Conservation (phyloP, 2,329 filamentous ascomycete genomes). For the Cladophialophora yegresii region DNA sequence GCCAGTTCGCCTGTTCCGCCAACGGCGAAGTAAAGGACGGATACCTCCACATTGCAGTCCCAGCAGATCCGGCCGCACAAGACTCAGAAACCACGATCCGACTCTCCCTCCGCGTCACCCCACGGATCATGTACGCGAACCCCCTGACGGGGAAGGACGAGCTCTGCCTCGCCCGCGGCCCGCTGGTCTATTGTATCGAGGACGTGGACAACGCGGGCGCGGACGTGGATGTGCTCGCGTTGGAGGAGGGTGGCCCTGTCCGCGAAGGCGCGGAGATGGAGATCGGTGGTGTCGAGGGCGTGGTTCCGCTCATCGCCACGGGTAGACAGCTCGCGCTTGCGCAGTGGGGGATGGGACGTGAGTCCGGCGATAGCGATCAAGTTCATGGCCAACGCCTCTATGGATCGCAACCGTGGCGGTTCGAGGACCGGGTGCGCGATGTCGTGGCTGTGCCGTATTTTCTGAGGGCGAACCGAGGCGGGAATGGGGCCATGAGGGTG, state of each 20-base stretch:
- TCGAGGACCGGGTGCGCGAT: background rate
- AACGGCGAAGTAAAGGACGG: background rate
- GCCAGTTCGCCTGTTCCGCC: background rate
- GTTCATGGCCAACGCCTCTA: background rate
- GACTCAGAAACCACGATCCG: background rate
- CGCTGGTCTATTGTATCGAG: conserved; percentile 37
- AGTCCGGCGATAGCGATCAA: background rate
- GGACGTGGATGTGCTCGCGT: background rate
- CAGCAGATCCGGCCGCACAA: no score
- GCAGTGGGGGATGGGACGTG: background rate
- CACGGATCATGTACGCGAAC: conserved; percentile 4
- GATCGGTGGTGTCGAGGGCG: background rate
- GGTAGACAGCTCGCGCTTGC: background rate
- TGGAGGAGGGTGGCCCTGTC: background rate
- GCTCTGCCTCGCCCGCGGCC: conserved; percentile 6
- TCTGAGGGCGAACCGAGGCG: conserved; percentile 57
- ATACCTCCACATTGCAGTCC: background rate
- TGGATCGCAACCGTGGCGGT: background rate
- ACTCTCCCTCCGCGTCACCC: background rate
- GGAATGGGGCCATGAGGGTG: conserved; percentile 58
- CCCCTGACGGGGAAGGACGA: conserved; percentile 12
- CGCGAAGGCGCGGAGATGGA: background rate
- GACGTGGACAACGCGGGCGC: conserved; percentile 11
- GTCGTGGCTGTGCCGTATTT: conserved; percentile 56
- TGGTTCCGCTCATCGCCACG: background rate